phyloP scores from a whole-genome alignment of 352 stramenopile species.

The Bremia lactucae region DNA sequence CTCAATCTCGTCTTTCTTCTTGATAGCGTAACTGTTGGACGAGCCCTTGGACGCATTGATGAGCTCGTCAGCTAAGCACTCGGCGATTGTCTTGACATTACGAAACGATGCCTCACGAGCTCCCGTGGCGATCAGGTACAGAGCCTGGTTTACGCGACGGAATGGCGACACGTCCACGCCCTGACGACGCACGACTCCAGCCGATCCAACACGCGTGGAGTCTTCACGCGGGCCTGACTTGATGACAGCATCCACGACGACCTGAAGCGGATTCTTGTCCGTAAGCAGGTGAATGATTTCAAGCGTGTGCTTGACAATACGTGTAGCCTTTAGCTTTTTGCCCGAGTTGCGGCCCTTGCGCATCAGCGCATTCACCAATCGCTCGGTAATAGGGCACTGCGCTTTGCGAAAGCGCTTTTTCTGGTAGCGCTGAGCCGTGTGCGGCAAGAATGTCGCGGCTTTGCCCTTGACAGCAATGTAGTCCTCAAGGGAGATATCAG shows the following conservation, averaged over 20 bases:
- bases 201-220: constrained; percentile 98
- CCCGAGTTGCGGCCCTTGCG: constrained; percentile 97
- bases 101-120: constrained; percentile 97
- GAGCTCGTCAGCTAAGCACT: constrained; percentile 99
- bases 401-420: constrained; percentile 99
- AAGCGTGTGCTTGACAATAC: constrained; percentile 98
- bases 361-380: constrained; percentile 96
- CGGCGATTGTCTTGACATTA: constrained; percentile 99
- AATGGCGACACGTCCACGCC: constrained; percentile 99
- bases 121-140: constrained; percentile 97
- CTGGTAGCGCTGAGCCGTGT: constrained; percentile 99
- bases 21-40: constrained; percentile 99
- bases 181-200: constrained; percentile 98
- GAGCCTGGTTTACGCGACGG: constrained; percentile 97
- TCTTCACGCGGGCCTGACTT: constrained; percentile 97
- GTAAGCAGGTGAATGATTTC: constrained; percentile 99
- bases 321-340: constrained; percentile 99
- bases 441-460: constrained; percentile 96
- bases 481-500: constrained; percentile 97
- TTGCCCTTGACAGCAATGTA: constrained; percentile 99
- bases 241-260: constrained; percentile 88
- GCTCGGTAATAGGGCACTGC: constrained; percentile 98
- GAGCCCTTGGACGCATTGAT: constrained; percentile 99
- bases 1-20: constrained; percentile 99
- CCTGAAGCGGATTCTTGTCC: constrained; percentile 99